Conservation (phyloP, 805 yeast genomes). For the Candida multigemmis region DNA sequence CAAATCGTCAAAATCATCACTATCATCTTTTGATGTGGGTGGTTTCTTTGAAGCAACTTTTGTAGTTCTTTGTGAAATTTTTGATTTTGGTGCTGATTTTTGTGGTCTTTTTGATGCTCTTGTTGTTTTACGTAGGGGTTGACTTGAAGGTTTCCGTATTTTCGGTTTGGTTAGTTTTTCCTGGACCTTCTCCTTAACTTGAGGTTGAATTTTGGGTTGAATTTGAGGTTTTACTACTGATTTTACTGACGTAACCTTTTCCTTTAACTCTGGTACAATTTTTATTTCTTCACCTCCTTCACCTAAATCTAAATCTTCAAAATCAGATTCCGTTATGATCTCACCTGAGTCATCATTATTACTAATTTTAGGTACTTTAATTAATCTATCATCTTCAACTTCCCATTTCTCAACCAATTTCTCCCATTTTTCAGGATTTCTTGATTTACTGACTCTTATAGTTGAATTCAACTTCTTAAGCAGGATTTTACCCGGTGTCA, state of each 20-base stretch:
- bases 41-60: constrained; percentile 2
- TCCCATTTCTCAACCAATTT: constrained; percentile 4
- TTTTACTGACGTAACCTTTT: constrained; percentile 1
- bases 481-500: constrained; percentile 8
- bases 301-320: constrained; percentile 21
- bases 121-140: constrained; percentile 1
- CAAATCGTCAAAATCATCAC: constrained; percentile 33
- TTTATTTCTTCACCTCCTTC: constrained; percentile 1
- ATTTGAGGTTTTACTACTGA: not conserved
- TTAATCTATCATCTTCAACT: not conserved
- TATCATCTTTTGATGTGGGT: constrained; percentile 10
- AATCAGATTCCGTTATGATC: constrained; percentile 26
- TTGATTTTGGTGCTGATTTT: not conserved
- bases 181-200: not conserved
- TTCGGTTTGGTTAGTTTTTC: not conserved
- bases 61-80: not conserved
- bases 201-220: not conserved
- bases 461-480: constrained; percentile 20
- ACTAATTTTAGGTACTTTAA: constrained; percentile 5
- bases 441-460: constrained; percentile 26
- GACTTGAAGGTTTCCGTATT: constrained; percentile 1
- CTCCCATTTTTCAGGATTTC: constrained; percentile 19
- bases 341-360: constrained; percentile 6
- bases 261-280: constrained; percentile 3
- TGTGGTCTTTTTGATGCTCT: constrained; percentile 1